Evolutionary conservation across 2,329 filamentous ascomycete species (phyloP).

Genomic region (Botrytis porri): DNA sequence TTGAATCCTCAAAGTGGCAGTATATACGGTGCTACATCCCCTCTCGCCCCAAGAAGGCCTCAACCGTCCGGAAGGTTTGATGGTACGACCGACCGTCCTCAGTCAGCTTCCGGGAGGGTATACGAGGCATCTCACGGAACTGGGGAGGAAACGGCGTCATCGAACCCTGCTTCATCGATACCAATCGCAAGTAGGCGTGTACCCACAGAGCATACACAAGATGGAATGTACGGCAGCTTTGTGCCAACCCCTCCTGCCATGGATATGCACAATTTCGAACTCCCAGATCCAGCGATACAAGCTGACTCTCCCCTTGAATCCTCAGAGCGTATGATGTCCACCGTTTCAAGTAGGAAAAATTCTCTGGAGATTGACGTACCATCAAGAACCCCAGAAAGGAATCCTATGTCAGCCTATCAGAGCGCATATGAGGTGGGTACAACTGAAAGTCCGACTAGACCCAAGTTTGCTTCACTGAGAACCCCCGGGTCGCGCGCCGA

Average conservation of each 20-base stretch:
- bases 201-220: background rate
- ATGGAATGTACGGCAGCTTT: constrained; percentile 57
- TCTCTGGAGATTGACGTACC: constrained; percentile 7
- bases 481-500: constrained; percentile 22
- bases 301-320: constrained; percentile 17
- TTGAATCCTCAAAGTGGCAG: constrained; percentile 23
- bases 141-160: background rate
- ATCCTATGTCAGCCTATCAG: constrained; percentile 19
- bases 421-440: constrained; percentile 46
- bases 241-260: constrained; percentile 50
- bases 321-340: constrained; percentile 1
- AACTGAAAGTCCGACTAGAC: constrained; percentile 35
- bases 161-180: background rate
- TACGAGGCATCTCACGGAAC: background rate
- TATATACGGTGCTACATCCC: constrained; percentile 31
- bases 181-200: background rate
- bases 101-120: constrained; percentile 19
- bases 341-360: background rate
- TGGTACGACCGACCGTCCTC: background rate
- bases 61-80: background rate
- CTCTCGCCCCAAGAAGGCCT: constrained; percentile 18
- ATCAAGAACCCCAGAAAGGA: background rate
- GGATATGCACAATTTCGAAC: constrained; percentile 46
- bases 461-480: constrained; percentile 31
- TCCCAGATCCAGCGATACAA: constrained; percentile 56